These are phyloP conservation scores for Kuraishia hungarica DNA, from an alignment of 805 yeast genomes.

Conservation along the genomic window DNA sequence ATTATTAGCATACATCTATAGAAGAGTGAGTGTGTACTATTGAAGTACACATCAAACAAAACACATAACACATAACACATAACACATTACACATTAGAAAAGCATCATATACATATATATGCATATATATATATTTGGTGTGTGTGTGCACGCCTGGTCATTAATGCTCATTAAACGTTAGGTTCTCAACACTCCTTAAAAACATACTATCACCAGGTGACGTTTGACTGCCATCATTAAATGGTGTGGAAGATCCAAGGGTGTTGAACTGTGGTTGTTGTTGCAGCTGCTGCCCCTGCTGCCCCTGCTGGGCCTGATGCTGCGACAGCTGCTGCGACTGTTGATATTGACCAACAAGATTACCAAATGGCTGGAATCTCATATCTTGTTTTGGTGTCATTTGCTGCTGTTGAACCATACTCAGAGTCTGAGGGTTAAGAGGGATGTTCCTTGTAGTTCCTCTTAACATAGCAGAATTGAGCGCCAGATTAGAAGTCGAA, in stretches of 20 bases:
- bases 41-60: not conserved
- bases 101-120: no score
- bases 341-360: not conserved
- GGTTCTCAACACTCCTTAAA: not conserved
- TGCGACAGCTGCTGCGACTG: not conserved
- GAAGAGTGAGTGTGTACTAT: no score
- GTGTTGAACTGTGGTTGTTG: no score
- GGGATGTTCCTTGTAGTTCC: constrained; percentile 1
- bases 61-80: not conserved
- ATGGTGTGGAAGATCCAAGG: not conserved
- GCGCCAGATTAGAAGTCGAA: constrained; percentile 4
- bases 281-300: no score
- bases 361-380: not conserved
- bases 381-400: not conserved
- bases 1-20: not conserved
- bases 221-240: not conserved
- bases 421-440: not conserved
- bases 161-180: not conserved
- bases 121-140: no score
- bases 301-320: not conserved
- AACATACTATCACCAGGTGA: not conserved
- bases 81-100: not conserved
- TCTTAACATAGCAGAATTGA: constrained; percentile 6
- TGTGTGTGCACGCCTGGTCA: not conserved
- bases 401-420: constrained; percentile 4